Base-by-base conservation (phyloP, 148 eudicot species). In the Cornus suecica region DNA sequence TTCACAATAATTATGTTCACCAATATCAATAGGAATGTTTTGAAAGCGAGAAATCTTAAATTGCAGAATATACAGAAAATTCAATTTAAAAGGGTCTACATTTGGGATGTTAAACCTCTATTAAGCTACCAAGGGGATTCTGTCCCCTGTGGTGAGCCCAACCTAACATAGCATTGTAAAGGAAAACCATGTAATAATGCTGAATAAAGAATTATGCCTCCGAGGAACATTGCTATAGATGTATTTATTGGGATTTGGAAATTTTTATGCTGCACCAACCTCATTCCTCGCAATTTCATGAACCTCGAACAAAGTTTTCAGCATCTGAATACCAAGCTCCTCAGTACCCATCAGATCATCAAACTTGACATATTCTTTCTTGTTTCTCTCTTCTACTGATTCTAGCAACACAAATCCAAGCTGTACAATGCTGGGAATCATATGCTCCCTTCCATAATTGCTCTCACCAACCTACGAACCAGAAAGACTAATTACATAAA, bases 221-320 rank as follows among this genome's bases (percentile, higher is more conserved):
- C 54, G 15, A 48, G 54, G 54, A 48, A 48, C 54, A 48, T 48
- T 48, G 54, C 20, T 48, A 1, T 18, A 31, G 65, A 71, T 54
- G 16, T 10, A 28, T 13, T 24, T 3, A 14, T 15, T 20, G 37
- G 74, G n/a, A 10, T 5, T 58, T 2, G 1, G 8, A 58, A 58
- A 9, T 6, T 56, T 18, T 13, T 24, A 27, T 6, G 48, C 52
- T 6, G 26, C 22, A 68, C 84, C 65, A 25, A 88, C 91, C 91
- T 88, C 89, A 65, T 83, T 86, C 74, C 91, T 83, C 70, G 91
- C 80, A 84, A 88, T 88, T 18, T 86, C 91, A 78, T 88, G 91
- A 77, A 80, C 83, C 71, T 88, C 84, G 78, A 88, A 88, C 64
- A 86, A 84, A 74, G 80, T 84, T 81, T 86, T 84, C 74, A 88